These are phyloP conservation scores for Haberlea rhodopensis DNA, from an alignment of 257 asterid species.

Conservation along the genomic window DNA sequence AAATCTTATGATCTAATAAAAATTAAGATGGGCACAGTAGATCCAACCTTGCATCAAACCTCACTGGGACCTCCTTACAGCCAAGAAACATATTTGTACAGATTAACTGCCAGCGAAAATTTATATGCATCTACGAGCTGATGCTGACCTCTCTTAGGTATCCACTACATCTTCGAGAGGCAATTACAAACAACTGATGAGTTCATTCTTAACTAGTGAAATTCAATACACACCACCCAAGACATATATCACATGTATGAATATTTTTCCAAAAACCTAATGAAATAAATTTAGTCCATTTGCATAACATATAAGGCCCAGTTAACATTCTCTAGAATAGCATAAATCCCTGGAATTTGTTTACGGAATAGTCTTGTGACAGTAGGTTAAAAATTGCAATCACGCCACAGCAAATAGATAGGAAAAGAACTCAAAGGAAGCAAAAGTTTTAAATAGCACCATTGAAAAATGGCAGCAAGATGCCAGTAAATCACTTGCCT, in stretches of 20 bases:
- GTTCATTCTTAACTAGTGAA: constrained; percentile 4
- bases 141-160: too few relatives aligned
- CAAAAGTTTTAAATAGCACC: constrained; percentile 1
- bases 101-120: too few relatives aligned
- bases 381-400: too few relatives aligned
- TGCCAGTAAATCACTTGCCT: constrained; percentile 16
- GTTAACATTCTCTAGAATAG: background rate
- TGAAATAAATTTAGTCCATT: constrained; percentile 1
- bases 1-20: background rate
- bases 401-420: constrained; percentile 6
- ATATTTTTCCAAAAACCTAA: background rate
- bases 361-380: too few relatives aligned
- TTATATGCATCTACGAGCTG: too few relatives aligned
- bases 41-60: background rate
- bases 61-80: too few relatives aligned
- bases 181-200: too few relatives aligned
- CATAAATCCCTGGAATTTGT: too few relatives aligned
- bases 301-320: background rate
- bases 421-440: constrained; percentile 9
- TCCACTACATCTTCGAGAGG: too few relatives aligned
- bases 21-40: background rate
- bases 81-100: too few relatives aligned
- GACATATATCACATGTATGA: background rate
- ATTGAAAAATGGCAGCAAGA: constrained; percentile 9
- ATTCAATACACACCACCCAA: constrained; percentile 2